Evolutionary conservation across 2,329 filamentous ascomycete species (phyloP).

Genomic region (Alternaria rosae): DNA sequence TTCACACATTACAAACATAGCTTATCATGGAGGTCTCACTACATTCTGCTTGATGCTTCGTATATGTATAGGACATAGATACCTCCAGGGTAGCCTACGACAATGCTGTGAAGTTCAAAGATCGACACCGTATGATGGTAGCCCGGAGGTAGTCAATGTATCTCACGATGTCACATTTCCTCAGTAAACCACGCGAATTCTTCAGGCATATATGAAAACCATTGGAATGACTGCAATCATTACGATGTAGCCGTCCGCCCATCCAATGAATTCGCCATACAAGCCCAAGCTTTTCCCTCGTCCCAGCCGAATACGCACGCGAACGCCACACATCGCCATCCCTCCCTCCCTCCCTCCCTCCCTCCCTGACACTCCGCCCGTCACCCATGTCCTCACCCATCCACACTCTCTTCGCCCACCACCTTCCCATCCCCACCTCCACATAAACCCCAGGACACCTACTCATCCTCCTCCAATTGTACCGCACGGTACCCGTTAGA

Average conservation of each 20-base stretch:
- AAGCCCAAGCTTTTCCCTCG: background rate
- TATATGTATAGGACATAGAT: no score
- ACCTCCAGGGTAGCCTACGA: no score
- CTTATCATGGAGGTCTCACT: no score
- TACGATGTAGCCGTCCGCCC: background rate
- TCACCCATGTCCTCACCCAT: no score
- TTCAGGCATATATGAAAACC: no score
- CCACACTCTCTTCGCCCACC: no score
- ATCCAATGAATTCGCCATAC: background rate
- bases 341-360: no score
- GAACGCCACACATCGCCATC: no score
- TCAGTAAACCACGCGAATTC: background rate
- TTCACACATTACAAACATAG: background rate
- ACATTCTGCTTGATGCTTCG: no score
- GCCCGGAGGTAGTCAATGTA: background rate
- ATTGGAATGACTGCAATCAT: background rate
- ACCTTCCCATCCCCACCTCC: background rate
- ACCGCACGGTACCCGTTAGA: background rate
- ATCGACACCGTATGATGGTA: background rate
- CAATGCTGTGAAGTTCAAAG: background rate
- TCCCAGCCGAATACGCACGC: background rate
- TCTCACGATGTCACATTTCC: background rate
- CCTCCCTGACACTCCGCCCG: no score
- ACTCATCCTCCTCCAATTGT: background rate
- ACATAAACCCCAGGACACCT: no score